phyloP scores from a whole-genome alignment of 169 alveolate species.

The Pseudocohnilembus persalinus region DNA sequence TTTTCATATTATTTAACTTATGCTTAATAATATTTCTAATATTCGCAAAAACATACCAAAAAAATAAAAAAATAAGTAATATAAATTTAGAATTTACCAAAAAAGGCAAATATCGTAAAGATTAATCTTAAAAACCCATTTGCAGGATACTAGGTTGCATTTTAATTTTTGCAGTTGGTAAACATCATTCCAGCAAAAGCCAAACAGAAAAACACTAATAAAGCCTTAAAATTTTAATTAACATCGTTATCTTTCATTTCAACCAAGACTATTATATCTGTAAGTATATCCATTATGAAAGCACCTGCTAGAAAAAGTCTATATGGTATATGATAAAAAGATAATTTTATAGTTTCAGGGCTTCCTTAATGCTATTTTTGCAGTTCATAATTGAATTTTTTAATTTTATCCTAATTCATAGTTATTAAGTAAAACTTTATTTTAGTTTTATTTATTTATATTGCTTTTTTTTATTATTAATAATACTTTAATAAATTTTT shows the following conservation, averaged over 20 bases:
- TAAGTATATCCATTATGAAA: neutral
- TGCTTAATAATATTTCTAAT: too few species aligned
- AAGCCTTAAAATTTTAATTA: too few species aligned
- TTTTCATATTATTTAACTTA: too few species aligned
- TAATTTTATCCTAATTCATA: too few species aligned
- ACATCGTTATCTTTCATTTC: neutral
- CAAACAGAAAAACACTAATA: neutral
- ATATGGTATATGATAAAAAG: neutral
- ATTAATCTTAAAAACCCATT: neutral
- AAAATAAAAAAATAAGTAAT: too few species aligned
- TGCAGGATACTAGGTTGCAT: neutral
- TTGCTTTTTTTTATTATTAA: too few species aligned
- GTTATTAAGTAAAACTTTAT: too few species aligned
- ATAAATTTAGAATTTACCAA: neutral
- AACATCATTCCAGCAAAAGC: neutral
- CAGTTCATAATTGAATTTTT: neutral
- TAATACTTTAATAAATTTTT: too few species aligned
- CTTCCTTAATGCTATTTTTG: neutral
- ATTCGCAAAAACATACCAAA: too few species aligned
- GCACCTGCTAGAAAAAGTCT: neutral
- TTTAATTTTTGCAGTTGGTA: neutral
- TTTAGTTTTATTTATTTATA: too few species aligned
- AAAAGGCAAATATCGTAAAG: neutral
- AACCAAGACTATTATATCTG: neutral
- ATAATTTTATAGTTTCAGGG: neutral